Evolutionary conservation across 2,329 filamentous ascomycete genomes (phyloP).

Genomic region (Phaeosphaeria sp.): DNA sequence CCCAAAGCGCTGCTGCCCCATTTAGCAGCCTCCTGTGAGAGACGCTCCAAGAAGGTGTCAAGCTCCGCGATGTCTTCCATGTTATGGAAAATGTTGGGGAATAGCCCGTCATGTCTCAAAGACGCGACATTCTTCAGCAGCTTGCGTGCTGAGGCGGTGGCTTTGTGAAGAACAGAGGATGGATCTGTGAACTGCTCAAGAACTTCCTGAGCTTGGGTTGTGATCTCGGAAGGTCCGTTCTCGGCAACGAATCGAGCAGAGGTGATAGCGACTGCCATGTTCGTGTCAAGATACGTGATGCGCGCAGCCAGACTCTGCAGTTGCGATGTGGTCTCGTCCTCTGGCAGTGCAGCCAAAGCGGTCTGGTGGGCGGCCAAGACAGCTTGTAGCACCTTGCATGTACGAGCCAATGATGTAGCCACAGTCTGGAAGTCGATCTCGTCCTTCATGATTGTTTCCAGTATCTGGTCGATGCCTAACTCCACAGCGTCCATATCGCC

Average conservation of each 20-base stretch:
- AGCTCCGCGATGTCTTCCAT: constrained; percentile 27
- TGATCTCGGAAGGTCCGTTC: constrained; percentile 7
- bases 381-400: constrained; percentile 26
- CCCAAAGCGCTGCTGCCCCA: constrained; percentile 10
- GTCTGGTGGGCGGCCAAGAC: constrained; percentile 21
- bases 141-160: constrained; percentile 26
- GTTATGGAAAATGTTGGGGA: constrained; percentile 31
- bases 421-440: constrained; percentile 87
- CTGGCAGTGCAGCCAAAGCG: constrained; percentile 24
- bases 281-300: constrained; percentile 26
- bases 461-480: constrained; percentile 84
- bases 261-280: constrained; percentile 22
- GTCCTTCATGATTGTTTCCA: constrained; percentile 82
- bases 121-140: constrained; percentile 29
- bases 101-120: constrained; percentile 33
- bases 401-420: constrained; percentile 75
- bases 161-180: constrained; percentile 19
- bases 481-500: constrained; percentile 93
- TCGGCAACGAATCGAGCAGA: constrained; percentile 16
- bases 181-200: constrained; percentile 25
- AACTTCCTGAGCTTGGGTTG: constrained; percentile 51
- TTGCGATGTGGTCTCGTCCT: constrained; percentile 34
- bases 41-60: constrained; percentile 25
- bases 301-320: constrained; percentile 28
- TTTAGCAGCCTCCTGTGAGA: constrained; percentile 17